phyloP scores from a whole-genome alignment of 192 early-diverging fungal genomes.

The Lunasporangiospora selenospora region DNA sequence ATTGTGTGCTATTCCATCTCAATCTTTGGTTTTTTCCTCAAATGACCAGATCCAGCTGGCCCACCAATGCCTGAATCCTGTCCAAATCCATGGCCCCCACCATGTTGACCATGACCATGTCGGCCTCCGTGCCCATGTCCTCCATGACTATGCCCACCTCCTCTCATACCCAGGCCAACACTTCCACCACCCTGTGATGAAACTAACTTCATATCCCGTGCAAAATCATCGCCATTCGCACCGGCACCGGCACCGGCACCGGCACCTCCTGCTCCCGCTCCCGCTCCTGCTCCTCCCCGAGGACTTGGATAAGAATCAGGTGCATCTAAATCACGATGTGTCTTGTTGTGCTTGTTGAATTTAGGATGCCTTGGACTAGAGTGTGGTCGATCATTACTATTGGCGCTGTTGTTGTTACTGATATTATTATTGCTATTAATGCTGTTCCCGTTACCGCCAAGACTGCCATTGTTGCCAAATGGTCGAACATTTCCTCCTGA shows the following conservation, averaged over 20 bases:
- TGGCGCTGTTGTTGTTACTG: not conserved
- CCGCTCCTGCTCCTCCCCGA: slow-evolving; percentile 21
- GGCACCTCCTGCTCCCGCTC: too few species aligned
- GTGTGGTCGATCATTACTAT: not conserved
- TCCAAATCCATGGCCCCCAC: too few species aligned
- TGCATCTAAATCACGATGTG: slow-evolving; percentile 36
- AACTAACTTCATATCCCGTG: slow-evolving; percentile 30
- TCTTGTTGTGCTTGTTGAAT: slow-evolving; percentile 17
- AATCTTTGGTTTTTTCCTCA: slow-evolving; percentile 24
- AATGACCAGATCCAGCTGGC: slow-evolving; percentile 23
- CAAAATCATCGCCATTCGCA: slow-evolving; percentile 41
- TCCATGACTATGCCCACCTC: not conserved
- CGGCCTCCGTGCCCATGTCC: not conserved
- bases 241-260: too few species aligned
- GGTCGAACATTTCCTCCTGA: not conserved
- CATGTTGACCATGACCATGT: not conserved
- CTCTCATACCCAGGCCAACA: slow-evolving; percentile 7
- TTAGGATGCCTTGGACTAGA: slow-evolving; percentile 6
- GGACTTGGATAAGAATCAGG: slow-evolving; percentile 38
- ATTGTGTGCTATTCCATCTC: slow-evolving; percentile 5
- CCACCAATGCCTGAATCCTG: too few species aligned
- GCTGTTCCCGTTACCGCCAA: not conserved
- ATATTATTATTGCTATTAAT: not conserved
- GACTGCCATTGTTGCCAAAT: not conserved
- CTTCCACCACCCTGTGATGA: slow-evolving; percentile 19